Evolutionary conservation across 441 rosid species (phyloP), one percentile per base, ranked within the genome.

Genomic region (Kokia cookei): DNA sequence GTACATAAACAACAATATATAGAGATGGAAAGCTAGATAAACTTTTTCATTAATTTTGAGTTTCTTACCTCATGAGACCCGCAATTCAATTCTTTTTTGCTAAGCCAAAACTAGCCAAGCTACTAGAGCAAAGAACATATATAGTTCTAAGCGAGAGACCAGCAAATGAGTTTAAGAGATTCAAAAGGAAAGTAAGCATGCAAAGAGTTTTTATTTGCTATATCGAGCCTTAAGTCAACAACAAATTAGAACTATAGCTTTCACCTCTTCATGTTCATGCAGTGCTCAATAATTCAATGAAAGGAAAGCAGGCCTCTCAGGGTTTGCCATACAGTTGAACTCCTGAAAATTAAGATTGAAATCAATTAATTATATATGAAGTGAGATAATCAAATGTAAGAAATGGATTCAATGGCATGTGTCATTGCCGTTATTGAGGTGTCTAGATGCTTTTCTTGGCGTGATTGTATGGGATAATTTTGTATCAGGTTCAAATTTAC

Each of bases 341-440:
- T 13, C 86, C 94, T 90, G 89, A 53, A 74, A 73, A 73, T 69
- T 59, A 73, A 80, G 26, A 59, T 11, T 24, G 19, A 47, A 61
- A 67, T 57, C 60, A 72, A 43, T 71, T 61, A 77, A 15, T 1
- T 43, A 22, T 43, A 22, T 12, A 47, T 17, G 58, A 72, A 82
- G 32, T 45, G 8, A 65, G 19, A 77, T 35, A n/a, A 35, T 62
- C 17, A 73, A 9, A 42, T 67, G 48, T 62, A 32, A 69, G 66
- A 70, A 47, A 37, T 37, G 40, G 40, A 37, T 37, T 6, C 40
- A 37, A 37, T 37, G 40, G 40, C 40, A 37, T 37, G 40, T 37
- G 40, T 37, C 40, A 1, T 37, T 37, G 40, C 40, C 40, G 40
- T 37, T 37, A 8, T 37, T 37, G 40, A 37, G 40, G 40, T 37